These are phyloP conservation scores for Schoenoplectus tabernaemontani DNA, from an alignment of 202 grass and related monocot genomes.

Conservation along the genomic window DNA sequence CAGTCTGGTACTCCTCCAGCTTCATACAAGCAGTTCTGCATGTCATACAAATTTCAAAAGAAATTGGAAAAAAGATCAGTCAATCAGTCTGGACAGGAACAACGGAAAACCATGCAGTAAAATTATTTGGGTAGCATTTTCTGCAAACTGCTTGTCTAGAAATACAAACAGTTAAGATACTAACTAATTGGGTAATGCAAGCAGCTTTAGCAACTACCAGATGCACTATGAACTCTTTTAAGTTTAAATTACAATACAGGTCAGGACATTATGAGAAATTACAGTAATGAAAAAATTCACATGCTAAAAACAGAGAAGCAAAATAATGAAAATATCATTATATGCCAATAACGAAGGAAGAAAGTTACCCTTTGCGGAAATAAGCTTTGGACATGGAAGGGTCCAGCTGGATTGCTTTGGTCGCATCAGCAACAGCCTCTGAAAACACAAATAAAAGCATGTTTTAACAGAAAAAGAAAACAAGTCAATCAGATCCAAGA, in stretches of 20 bases:
- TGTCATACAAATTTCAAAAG: not conserved
- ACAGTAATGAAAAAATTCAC: not conserved
- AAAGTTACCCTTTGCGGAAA: slow-evolving; percentile 65
- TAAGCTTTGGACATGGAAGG: slow-evolving; percentile 81
- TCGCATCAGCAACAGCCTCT: slow-evolving; percentile 95
- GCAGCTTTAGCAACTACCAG: not conserved
- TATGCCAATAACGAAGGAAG: not conserved
- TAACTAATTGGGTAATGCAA: not conserved
- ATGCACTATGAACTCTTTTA: not conserved
- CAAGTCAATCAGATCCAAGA: not conserved
- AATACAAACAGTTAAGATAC: not conserved
- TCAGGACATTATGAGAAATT: not conserved
- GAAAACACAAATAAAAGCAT: slow-evolving; percentile 14
- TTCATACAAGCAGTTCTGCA: slow-evolving; percentile 74
- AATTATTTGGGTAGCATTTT: not conserved
- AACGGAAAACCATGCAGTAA: not conserved
- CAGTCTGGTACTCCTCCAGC: slow-evolving; percentile 95
- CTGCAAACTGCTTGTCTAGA: not conserved
- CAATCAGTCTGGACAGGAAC: not conserved
- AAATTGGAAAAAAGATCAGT: not conserved
- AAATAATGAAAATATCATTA: not conserved
- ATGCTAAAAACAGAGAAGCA: not conserved
- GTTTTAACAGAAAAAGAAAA: not conserved
- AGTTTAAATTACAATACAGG: not conserved
- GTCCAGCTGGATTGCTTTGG: slow-evolving; percentile 80